A percentile compares a stretch with the other conserved stretches of the same genome.
These are phyloP conservation scores for Monosporascus sp. DNA, from an alignment of 2,329 filamentous ascomycete genomes.

Conservation along the genomic window DNA sequence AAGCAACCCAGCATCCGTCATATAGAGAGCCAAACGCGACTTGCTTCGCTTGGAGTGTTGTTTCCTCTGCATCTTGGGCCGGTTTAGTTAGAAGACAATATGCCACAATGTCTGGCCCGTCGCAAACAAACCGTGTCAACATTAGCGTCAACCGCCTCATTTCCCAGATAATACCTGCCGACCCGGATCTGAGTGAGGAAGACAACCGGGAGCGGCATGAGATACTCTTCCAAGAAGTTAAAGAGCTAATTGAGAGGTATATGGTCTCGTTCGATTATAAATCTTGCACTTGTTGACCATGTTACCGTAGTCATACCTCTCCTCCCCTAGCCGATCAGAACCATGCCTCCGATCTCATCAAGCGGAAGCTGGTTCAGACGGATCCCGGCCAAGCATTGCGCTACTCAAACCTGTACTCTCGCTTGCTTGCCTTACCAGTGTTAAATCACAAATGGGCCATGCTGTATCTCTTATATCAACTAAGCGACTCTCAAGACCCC, in stretches of 20 bases:
- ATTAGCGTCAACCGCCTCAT: slow-evolving; percentile 77
- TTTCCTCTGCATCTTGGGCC: neutral
- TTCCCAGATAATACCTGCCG: slow-evolving; percentile 64
- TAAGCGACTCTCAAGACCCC: slow-evolving; percentile 64
- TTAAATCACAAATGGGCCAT: slow-evolving; percentile 97
- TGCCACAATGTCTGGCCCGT: slow-evolving; percentile 50
- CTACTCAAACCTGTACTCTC: slow-evolving; percentile 87
- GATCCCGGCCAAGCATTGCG: slow-evolving; percentile 74
- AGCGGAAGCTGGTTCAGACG: slow-evolving; percentile 75
- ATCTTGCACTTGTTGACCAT: slow-evolving; percentile 3
- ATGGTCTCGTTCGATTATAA: slow-evolving; percentile 7
- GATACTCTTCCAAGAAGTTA: slow-evolving; percentile 49
- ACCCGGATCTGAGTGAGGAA: slow-evolving; percentile 63
- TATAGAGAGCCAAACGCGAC: neutral
- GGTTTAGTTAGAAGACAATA: slow-evolving; percentile 13
- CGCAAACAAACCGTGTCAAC: slow-evolving; percentile 61
- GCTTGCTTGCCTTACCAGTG: slow-evolving; percentile 84
- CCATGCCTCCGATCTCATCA: slow-evolving; percentile 89
- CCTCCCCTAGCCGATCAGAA: slow-evolving; percentile 69
- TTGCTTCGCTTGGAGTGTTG: neutral
- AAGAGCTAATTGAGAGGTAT: slow-evolving; percentile 48
- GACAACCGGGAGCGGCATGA: slow-evolving; percentile 65
- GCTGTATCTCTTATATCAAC: slow-evolving; percentile 80
- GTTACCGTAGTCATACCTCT: slow-evolving; percentile 38
- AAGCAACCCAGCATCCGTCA: neutral